A percentile compares a stretch with the other conserved stretches of the same genome.
These are phyloP conservation scores for Aspergillus saccharolyticus DNA, from an alignment of 495 filamentous ascomycete genomes.

Conservation along the genomic window DNA sequence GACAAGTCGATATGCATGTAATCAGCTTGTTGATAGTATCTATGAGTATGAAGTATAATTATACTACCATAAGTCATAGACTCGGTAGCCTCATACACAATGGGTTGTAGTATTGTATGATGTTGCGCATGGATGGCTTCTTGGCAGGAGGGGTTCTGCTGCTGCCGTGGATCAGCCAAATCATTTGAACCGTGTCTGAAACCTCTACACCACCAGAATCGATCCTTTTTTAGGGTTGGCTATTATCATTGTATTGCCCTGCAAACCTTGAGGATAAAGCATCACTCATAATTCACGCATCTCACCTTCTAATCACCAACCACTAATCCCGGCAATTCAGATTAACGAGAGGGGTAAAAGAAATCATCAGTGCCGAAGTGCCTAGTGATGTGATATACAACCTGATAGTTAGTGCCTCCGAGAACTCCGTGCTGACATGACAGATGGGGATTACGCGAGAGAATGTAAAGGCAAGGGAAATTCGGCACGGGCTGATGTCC, in stretches of 20 bases:
- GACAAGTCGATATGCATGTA: not conserved
- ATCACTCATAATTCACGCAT: not conserved
- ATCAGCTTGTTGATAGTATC: not conserved
- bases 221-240: not conserved
- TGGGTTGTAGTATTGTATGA: not conserved
- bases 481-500: conserved; percentile 6
- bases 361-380: too few relatives aligned
- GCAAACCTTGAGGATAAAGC: not conserved
- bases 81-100: not conserved
- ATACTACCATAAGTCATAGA: too few relatives aligned
- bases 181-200: not conserved
- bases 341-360: too few relatives aligned
- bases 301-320: not conserved
- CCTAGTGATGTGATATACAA: not conserved
- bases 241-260: not conserved
- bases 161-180: conserved; percentile 1
- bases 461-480: not conserved
- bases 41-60: too few relatives aligned
- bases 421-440: not conserved
- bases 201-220: not conserved
- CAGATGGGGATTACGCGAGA: conserved; percentile 5
- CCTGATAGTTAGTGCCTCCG: not conserved
- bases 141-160: not conserved
- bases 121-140: not conserved
- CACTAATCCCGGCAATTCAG: too few relatives aligned